These are phyloP conservation scores for Fonsecaea multimorphosa DNA, from an alignment of 2,329 filamentous ascomycete genomes.

Conservation along the genomic window DNA sequence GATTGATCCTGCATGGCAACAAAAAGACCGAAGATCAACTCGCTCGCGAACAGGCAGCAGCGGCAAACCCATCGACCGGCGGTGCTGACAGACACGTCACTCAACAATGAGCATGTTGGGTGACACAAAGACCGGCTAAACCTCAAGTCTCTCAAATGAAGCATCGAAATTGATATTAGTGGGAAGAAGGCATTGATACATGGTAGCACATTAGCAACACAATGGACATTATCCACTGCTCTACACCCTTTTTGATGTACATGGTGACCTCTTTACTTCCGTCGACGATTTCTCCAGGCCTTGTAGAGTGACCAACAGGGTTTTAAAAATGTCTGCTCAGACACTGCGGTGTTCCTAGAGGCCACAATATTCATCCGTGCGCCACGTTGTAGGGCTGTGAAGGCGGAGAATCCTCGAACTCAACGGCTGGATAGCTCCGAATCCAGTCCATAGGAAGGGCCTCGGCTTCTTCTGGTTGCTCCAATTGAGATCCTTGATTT, in stretches of 20 bases:
- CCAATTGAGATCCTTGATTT: conserved; percentile 3
- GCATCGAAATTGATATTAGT: not conserved
- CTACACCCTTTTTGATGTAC: not conserved
- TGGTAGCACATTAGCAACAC: conserved; percentile 8
- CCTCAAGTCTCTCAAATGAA: not conserved
- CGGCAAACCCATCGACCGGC: conserved; percentile 24
- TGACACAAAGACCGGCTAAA: not conserved
- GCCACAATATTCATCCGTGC: conserved; percentile 9
- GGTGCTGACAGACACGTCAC: conserved; percentile 23
- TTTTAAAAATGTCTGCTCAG: not conserved
- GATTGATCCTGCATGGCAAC: conserved; percentile 40
- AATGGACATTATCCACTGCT: conserved; percentile 3
- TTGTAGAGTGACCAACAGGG: not conserved
- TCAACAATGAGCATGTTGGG: conserved; percentile 14
- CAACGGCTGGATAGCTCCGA: conserved; percentile 12
- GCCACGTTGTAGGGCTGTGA: not conserved
- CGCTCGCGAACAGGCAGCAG: conserved; percentile 31
- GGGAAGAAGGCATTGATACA: conserved; percentile 2
- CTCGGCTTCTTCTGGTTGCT: conserved; percentile 14
- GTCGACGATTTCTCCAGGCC: not conserved
- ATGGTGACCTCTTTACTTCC: not conserved
- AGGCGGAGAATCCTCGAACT: conserved; percentile 20
- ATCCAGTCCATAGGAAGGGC: conserved; percentile 28
- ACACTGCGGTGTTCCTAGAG: not conserved
- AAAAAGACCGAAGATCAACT: conserved; percentile 39